Evolutionary conservation across 345 rosid genomes (phyloP), one percentile per base, ranked within the genome.

Genomic region (Moricandia moricandioides): DNA sequence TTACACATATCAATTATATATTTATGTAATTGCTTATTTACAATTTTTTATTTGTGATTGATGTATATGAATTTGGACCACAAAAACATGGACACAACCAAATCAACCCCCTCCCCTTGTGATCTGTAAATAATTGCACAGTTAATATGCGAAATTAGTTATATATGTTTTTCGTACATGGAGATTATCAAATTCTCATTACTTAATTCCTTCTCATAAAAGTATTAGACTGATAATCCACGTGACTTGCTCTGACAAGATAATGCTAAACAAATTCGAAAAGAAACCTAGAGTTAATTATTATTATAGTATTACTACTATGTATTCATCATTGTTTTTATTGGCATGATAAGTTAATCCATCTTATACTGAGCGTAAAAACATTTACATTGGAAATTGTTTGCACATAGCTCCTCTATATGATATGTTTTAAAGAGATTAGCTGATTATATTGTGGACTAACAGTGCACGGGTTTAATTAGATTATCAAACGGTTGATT

Each of bases 191-290:
- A 58, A 24, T 45, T 33, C 11, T 64, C 24, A 57, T 47, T 65
- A 26, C 52, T 65, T 71, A 69, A 77, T 57, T 60, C 40, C 27
- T 43, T 56, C 13, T 30, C 34, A 58, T 31, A 45, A 74, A 61
- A 17, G 4, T 65, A 65, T 27, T 49, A 35, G 5, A 49, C 73
- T 51, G 69, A n/a, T 60, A 72, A 52, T 47, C 69, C 81, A 78
- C 51, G 73, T 78, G 81, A 76, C 63, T 59, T 43, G 62, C 37
- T 71, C 81, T 72, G 77, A 71, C 72, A 71, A 65, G 26, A 71
- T 63, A 71, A 65, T 34, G 55, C 18, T 72, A 71, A 72, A 61
- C 69, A 72, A 67, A 9, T 57, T 24, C 26, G 62, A 31, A 62
- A 65, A 35, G 21, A 37, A 30, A 60, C 79, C 62, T 37, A 34